Evolutionary conservation across 2,329 filamentous ascomycete genomes (phyloP), one percentile per base, ranked within the genome.

Genomic region (Alternaria hordeiaustralica): DNA sequence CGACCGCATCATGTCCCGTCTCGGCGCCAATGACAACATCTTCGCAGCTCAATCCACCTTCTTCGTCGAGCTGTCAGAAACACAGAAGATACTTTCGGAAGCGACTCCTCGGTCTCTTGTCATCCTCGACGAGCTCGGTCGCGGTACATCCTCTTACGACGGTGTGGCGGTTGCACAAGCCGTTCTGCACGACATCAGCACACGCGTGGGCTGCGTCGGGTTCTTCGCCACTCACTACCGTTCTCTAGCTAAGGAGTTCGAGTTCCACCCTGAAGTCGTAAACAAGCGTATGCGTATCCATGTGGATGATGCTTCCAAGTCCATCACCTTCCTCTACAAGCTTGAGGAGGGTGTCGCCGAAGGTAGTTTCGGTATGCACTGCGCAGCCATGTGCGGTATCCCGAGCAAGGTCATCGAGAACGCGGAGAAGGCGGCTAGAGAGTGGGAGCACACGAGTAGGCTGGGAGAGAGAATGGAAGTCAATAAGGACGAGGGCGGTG

Each of bases 211-310:
- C 55, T 97, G 95, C 56, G 84, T 97, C 3, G 96, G 96, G 36
- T 98, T 97, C 87, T 99, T 99, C 74, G 96, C 96, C 1, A 99
- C 96, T 0, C 96, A 99, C 76, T 99, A 99, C 80, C 96, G 97
- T 78, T 96, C 92, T 3, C 87, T 99, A 1, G 94, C 95, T 0
- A 90, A 92, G 0, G 96, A 99, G 78, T 99, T 98, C 74, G 89
- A 91, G 68, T 86, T 87, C 15, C 96, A 99, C 72, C 94, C 96
- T 0, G 94, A 99, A 81, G 92, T 99, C 61, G 82, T 88, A 8
- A 88, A 94, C 5, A 92, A 92, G 74, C 88, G 96, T 13, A 99
- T 99, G 96, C 92, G 93, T 66, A 98, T 99, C 62, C 88, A 94
- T 61, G 96, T 99, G 2, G 95, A 99, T 68, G 92, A 96, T 5